A percentile compares a stretch with the other conserved stretches of the same genome.
Evolutionary conservation across 495 filamentous ascomycete genomes (phyloP).

Genomic region (Xylaria longipes): DNA sequence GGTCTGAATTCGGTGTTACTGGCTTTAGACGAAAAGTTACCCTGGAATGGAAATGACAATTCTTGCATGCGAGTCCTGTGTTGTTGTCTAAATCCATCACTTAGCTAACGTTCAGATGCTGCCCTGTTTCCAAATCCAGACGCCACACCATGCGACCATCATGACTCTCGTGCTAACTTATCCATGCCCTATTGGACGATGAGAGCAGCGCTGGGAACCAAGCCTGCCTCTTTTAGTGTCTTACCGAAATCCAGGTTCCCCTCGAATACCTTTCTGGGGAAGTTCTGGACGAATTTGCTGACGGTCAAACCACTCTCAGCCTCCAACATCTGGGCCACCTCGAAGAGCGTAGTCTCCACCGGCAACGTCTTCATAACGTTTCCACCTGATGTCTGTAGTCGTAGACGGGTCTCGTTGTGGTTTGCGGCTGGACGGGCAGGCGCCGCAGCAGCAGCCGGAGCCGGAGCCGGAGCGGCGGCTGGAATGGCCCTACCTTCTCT

Average conservation of each 20-base stretch:
- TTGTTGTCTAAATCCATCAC: conserved; percentile 19
- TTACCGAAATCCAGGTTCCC: conserved; percentile 82
- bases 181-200: conserved; percentile 64
- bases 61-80: conserved; percentile 27
- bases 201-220: conserved; percentile 87
- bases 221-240: conserved; percentile 88
- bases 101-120: conserved; percentile 4
- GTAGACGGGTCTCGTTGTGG: conserved; percentile 81
- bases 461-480: conserved; percentile 43
- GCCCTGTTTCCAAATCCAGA: conserved; percentile 24
- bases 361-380: conserved; percentile 83
- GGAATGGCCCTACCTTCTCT: conserved; percentile 71
- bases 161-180: conserved; percentile 12
- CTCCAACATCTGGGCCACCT: conserved; percentile 79
- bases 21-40: conserved; percentile 26
- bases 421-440: conserved; percentile 45
- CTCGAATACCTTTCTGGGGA: conserved; percentile 82
- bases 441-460: conserved; percentile 35
- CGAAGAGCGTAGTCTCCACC: conserved; percentile 88
- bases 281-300: conserved; percentile 80
- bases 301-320: conserved; percentile 64
- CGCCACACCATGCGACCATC: conserved; percentile 33
- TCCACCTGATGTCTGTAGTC: conserved; percentile 76
- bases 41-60: conserved; percentile 26
- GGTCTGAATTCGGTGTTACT: conserved; percentile 26